A percentile compares a stretch with the other conserved stretches of the same genome.
Evolutionary conservation across 306 rosid species (phyloP).

Genomic region (Psophocarpus tetragonolobus): DNA sequence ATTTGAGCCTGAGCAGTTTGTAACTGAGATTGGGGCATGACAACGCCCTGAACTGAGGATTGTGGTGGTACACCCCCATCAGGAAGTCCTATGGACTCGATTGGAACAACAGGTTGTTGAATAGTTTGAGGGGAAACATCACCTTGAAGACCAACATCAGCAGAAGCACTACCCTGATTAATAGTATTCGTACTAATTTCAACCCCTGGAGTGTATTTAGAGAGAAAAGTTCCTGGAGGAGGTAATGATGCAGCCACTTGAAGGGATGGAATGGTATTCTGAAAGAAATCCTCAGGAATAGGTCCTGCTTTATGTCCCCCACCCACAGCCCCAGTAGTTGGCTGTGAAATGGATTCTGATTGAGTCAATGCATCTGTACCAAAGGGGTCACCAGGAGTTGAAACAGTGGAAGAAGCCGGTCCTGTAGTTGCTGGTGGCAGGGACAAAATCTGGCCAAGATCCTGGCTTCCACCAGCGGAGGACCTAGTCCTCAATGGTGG

Average conservation of each 20-base stretch:
- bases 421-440: conserved; percentile 55
- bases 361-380: conserved; percentile 57
- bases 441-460: conserved; percentile 73
- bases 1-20: conserved; percentile 54
- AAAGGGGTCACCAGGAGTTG: conserved; percentile 73
- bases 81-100: conserved; percentile 77
- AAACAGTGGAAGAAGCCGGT: conserved; percentile 47
- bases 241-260: conserved; percentile 84
- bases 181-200: conserved; percentile 49
- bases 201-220: conserved; percentile 63
- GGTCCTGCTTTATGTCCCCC: conserved; percentile 66
- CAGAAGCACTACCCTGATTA: conserved; percentile 49
- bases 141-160: conserved; percentile 59
- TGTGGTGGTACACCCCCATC: conserved; percentile 97
- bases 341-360: conserved; percentile 58
- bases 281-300: conserved; percentile 97
- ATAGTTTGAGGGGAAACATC: conserved; percentile 73
- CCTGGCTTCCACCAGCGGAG: conserved; percentile 64
- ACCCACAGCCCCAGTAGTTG: conserved; percentile 45
- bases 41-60: conserved; percentile 53
- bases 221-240: conserved; percentile 89
- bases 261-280: conserved; percentile 82
- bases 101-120: conserved; percentile 57
- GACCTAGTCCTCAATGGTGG: conserved; percentile 80
- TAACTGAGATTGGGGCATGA: conserved; percentile 46